These are phyloP conservation scores for Xylaria sp. DNA, from an alignment of 2,329 filamentous ascomycete genomes.

Conservation along the genomic window DNA sequence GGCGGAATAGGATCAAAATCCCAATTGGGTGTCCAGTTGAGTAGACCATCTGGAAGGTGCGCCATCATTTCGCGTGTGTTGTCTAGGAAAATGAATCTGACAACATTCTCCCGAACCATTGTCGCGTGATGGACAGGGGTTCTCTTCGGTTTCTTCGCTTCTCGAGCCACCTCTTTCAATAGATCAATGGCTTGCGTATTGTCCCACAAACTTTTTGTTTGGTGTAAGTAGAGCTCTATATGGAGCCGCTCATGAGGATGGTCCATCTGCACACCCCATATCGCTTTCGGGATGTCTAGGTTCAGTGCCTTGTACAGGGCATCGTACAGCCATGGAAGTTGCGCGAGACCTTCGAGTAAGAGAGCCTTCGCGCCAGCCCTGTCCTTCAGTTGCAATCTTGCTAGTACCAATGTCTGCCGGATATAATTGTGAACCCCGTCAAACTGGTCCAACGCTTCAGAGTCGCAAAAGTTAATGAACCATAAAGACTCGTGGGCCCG, in stretches of 20 bases:
- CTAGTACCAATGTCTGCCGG: conserved; percentile 69
- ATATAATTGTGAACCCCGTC: conserved; percentile 53
- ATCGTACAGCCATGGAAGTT: conserved; percentile 79
- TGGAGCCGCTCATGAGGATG: conserved; percentile 62
- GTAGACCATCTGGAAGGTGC: conserved; percentile 60
- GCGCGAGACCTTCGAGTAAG: conserved; percentile 62
- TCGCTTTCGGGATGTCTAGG: conserved; percentile 68
- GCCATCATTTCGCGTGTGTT: conserved; percentile 67
- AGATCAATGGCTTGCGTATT: conserved; percentile 64
- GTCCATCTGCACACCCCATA: conserved; percentile 75
- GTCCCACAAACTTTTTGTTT: conserved; percentile 81
- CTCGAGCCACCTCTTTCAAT: conserved; percentile 63
- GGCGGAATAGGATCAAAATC: conserved; percentile 82
- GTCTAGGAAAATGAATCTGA: conserved; percentile 72
- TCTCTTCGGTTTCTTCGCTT: conserved; percentile 41
- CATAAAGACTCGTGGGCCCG: conserved; percentile 71
- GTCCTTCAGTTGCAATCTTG: conserved; percentile 66
- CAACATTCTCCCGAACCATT: conserved; percentile 48
- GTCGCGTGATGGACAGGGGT: conserved; percentile 32
- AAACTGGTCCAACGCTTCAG: conserved; percentile 38
- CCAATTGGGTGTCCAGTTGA: conserved; percentile 60
- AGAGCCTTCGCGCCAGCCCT: conserved; percentile 57
- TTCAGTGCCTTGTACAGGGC: conserved; percentile 75
- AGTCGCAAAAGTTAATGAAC: conserved; percentile 63
- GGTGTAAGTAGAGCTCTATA: conserved; percentile 68